These are phyloP conservation scores for Syzygium aqueum DNA, from an alignment of 345 rosid genomes.

Conservation along the genomic window DNA sequence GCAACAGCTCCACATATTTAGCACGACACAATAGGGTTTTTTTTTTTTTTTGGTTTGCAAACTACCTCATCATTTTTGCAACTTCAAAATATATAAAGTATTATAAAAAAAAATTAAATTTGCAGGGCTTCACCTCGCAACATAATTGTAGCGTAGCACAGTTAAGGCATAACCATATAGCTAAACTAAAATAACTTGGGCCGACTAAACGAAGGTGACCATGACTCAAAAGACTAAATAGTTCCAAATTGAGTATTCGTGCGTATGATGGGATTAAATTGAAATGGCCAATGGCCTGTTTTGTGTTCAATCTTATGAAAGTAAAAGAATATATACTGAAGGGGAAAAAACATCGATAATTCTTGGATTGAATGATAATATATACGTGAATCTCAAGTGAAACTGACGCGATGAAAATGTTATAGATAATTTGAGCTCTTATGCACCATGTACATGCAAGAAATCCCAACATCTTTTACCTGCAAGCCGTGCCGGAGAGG, in stretches of 20 bases:
- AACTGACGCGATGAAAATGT: background rate
- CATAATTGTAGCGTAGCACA: background rate
- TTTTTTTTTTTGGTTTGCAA: fast-evolving
- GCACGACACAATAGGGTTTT: background rate
- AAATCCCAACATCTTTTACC: background rate
- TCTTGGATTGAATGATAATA: background rate
- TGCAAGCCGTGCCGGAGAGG: background rate
- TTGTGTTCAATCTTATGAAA: background rate
- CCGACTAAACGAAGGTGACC: background rate
- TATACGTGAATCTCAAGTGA: background rate
- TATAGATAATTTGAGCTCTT: background rate
- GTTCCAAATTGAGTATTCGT: background rate
- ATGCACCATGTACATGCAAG: background rate
- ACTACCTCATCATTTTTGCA: background rate
- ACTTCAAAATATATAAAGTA: background rate
- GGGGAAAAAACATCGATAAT: fast-evolving
- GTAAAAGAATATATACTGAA: background rate
- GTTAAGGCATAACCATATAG: background rate
- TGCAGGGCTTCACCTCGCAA: background rate
- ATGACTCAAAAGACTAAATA: background rate
- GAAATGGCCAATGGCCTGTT: background rate
- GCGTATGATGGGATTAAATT: background rate
- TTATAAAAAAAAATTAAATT: background rate
- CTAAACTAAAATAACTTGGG: background rate
- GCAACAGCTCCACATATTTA: background rate